Evolutionary conservation across 345 rosid species (phyloP).

Genomic region (Pelargonium nanum): DNA sequence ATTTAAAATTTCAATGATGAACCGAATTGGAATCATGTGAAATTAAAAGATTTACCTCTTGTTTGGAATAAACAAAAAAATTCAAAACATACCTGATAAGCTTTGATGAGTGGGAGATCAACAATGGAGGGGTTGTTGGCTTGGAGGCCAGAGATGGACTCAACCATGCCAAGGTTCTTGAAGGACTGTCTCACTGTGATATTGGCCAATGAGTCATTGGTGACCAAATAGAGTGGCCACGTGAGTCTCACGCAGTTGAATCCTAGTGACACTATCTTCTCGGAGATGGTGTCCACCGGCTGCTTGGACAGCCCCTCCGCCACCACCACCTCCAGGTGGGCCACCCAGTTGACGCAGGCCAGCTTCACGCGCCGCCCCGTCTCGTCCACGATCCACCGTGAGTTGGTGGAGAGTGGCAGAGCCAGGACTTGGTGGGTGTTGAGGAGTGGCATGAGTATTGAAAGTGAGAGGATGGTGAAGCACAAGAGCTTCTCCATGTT

Average conservation of each 20-base stretch:
- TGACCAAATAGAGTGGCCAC: slow-evolving; percentile 30
- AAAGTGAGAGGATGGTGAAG: slow-evolving; percentile 1
- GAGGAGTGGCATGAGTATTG: background rate
- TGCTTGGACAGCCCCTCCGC: slow-evolving; percentile 40
- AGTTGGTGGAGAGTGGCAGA: slow-evolving; percentile 18
- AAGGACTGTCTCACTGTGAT: slow-evolving; percentile 21
- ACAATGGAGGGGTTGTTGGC: slow-evolving; percentile 26
- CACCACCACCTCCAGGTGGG: slow-evolving; percentile 24
- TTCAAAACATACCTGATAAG: slow-evolving; percentile 20
- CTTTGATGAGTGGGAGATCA: slow-evolving; percentile 26
- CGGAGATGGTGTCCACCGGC: slow-evolving; percentile 21
- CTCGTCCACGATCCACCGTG: slow-evolving; percentile 26
- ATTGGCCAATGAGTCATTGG: slow-evolving; percentile 16
- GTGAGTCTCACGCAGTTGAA: slow-evolving; percentile 37
- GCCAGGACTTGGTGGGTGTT: slow-evolving; percentile 1
- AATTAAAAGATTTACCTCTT: background rate
- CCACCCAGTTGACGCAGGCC: slow-evolving; percentile 28
- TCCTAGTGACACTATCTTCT: slow-evolving; percentile 20
- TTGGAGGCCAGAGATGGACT: slow-evolving; percentile 20
- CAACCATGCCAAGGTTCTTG: slow-evolving; percentile 17
- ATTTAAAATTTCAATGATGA: too few species aligned
- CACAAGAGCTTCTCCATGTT: background rate
- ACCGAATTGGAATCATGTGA: background rate
- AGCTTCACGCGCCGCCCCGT: slow-evolving; percentile 21
- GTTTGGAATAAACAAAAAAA: background rate